A percentile compares a stretch with the other conserved stretches of the same genome.
phyloP scores from a whole-genome alignment of 108 stramenopile species.

The Pseudonitzschia delicatissima region DNA sequence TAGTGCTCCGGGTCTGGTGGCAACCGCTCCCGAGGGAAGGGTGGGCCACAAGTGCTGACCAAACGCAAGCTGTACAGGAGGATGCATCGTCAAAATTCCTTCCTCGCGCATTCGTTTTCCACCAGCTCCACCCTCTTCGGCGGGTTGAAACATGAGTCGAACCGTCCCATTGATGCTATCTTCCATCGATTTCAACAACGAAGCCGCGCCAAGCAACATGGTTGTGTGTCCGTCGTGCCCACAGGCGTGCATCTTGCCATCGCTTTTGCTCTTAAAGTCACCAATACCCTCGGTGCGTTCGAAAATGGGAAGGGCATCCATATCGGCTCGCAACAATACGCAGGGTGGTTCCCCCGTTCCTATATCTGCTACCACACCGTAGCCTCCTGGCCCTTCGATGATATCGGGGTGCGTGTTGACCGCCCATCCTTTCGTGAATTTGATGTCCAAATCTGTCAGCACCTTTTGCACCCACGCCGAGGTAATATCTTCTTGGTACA shows the following conservation, averaged over 20 bases:
- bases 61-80: conserved; percentile 68
- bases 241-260: conserved; percentile 91
- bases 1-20: conserved; percentile 78
- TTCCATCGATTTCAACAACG: conserved; percentile 58
- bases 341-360: conserved; percentile 70
- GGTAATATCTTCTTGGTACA: conserved; percentile 72
- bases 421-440: conserved; percentile 66
- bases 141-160: conserved; percentile 69
- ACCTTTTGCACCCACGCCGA: conserved; percentile 56
- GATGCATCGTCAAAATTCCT: conserved; percentile 60
- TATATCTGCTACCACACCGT: conserved; percentile 79
- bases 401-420: conserved; percentile 57
- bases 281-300: conserved; percentile 58
- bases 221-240: conserved; percentile 94
- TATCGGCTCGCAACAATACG: conserved; percentile 86
- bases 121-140: conserved; percentile 93
- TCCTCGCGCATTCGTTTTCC: conserved; percentile 88
- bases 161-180: conserved; percentile 58
- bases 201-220: conserved; percentile 84
- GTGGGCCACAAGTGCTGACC: conserved; percentile 86
- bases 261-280: conserved; percentile 46
- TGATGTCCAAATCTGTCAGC: conserved; percentile 53
- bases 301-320: conserved; percentile 90
- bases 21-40: conserved; percentile 64
- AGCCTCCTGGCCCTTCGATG: conserved; percentile 54